Evolutionary conservation across 345 rosid species (phyloP), one percentile per base, ranked within the genome.

Genomic region (Trapa bicornis): DNA sequence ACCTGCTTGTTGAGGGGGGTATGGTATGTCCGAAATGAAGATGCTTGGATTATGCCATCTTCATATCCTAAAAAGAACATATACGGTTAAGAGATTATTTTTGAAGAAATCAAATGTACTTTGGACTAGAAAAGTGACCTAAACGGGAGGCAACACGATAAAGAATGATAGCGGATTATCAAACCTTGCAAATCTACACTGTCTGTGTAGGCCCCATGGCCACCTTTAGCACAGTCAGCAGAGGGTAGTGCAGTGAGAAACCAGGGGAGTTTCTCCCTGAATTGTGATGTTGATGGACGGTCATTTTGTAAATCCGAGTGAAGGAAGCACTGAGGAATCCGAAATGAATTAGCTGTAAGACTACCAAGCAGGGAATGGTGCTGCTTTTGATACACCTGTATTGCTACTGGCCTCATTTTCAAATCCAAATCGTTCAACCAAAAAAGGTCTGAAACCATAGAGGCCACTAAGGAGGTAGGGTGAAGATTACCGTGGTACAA

Each of bases 11-110:
- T 89, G 69, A 95, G 93, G 48, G 96, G 97, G 16, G 88, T 95
- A 64, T 95, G 99, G 79, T 89, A 95, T 42, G 97, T 91, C n/a
- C 99, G 97, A 77, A 95, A 91, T 32, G 99, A 94, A 60, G 99
- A 91, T 65, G 97, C 99, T 76, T 71, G 87, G 70, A 94, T 80
- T 43, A 89, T 76, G 72, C 97, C 93, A 67, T 54, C 80, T 76
- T 84, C 89, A 67, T 84, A 91, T 61, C 87, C 99, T 94, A 81
- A 29, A 64, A 71, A 75, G 29, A 66, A 71, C 29, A 22, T 37
- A 64, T 9, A 53, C 4, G 60, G 65, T 37, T 65, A 63, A 45
- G 47, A 42, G 66, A 37, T 61, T 9, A 58, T 56, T 66, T 22
- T 47, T 36, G 35, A 29, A 50, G 6, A 65, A 56, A 10, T 41